These are phyloP conservation scores for Pichia phayaonensis DNA, from an alignment of 805 yeast species.

Conservation along the genomic window DNA sequence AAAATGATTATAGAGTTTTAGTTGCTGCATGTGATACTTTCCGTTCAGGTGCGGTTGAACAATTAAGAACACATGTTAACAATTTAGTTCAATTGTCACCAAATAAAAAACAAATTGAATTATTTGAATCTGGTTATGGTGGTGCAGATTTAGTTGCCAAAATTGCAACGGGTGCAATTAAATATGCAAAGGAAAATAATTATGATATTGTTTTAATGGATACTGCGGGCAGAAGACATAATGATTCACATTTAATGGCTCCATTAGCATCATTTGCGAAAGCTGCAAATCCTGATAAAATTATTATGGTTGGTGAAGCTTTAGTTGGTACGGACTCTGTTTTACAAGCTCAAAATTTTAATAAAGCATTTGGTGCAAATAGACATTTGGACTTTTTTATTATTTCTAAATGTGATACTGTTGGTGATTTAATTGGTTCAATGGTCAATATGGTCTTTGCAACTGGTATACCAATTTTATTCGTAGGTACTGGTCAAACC, in stretches of 20 bases:
- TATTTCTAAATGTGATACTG: constrained; percentile 93
- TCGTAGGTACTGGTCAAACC: constrained; percentile 96
- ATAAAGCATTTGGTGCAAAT: constrained; percentile 82
- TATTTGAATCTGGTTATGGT: constrained; percentile 93
- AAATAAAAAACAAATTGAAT: constrained; percentile 44
- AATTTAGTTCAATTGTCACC: constrained; percentile 66
- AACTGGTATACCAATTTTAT: constrained; percentile 88
- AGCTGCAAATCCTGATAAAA: constrained; percentile 91
- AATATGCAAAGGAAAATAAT: constrained; percentile 57
- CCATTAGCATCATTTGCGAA: constrained; percentile 92
- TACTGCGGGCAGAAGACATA: constrained; percentile 96
- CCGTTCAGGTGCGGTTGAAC: constrained; percentile 98
- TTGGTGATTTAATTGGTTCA: constrained; percentile 91
- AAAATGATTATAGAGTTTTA: constrained; percentile 76
- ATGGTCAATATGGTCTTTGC: constrained; percentile 97
- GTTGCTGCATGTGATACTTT: constrained; percentile 97
- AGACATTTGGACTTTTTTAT: constrained; percentile 83
- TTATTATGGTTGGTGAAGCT: constrained; percentile 98
- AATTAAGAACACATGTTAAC: constrained; percentile 85
- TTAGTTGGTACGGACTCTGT: constrained; percentile 96
- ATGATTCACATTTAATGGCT: constrained; percentile 91
- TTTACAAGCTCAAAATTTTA: constrained; percentile 88
- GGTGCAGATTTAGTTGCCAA: constrained; percentile 91
- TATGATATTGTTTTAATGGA: constrained; percentile 89
- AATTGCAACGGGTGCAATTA: constrained; percentile 86